Evolutionary conservation across 257 asterid genomes (phyloP).

Genomic region (Jaltomata sinuosa): DNA sequence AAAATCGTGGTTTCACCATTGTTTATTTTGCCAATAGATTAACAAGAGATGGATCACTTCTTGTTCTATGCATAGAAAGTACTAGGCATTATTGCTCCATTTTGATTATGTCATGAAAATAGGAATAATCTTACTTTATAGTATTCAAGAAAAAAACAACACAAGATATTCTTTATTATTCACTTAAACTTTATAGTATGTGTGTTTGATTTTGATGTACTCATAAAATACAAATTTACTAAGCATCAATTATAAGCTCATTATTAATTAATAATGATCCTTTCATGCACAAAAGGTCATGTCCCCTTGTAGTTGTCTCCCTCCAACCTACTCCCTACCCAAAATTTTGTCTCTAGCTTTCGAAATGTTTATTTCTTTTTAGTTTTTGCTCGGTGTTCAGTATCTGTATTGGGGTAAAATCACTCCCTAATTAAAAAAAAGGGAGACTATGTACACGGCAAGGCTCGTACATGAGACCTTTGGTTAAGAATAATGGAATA

Average conservation of each 20-base stretch:
- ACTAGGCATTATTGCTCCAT: not conserved
- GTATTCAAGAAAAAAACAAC: not conserved
- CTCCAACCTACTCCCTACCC: not conserved
- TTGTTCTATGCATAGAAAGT: not conserved
- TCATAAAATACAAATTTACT: not conserved
- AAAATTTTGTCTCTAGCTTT: not conserved
- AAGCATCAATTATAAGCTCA: not conserved
- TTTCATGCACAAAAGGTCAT: not conserved
- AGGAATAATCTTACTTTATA: not conserved
- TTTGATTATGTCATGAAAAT: not conserved
- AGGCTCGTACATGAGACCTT: not conserved
- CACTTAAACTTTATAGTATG: not conserved
- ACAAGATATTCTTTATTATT: not conserved
- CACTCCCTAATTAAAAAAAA: not conserved
- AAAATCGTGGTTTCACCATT: too few species aligned
- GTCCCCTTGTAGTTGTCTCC: not conserved
- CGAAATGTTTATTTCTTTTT: not conserved
- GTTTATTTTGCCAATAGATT: too few species aligned
- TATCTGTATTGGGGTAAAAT: rapidly evolving
- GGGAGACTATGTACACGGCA: not conserved
- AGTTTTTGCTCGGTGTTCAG: too few species aligned
- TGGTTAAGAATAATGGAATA: not conserved
- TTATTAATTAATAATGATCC: not conserved
- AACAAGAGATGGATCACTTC: not conserved
- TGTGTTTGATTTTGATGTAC: not conserved